Percentiles rank a stretch among this genome's conserved stretches.
These are phyloP conservation scores for Backusella psychrophila DNA, from an alignment of 192 early-diverging fungal genomes.

Conservation along the genomic window DNA sequence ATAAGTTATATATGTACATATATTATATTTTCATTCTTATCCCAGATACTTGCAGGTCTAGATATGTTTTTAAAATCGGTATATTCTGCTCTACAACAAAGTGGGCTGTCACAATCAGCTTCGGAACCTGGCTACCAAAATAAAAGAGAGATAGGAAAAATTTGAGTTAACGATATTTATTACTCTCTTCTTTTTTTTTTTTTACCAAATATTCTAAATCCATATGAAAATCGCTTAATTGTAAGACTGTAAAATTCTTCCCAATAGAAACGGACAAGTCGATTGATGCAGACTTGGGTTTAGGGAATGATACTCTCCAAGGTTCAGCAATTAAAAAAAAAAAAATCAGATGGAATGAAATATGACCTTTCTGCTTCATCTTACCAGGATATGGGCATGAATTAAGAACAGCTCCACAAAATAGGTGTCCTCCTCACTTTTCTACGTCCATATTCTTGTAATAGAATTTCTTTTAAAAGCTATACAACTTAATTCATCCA, in stretches of 20 bases:
- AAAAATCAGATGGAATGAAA: not conserved
- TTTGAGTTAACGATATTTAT: not conserved
- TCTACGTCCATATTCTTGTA: conserved; percentile 24
- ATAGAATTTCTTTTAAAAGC: not conserved
- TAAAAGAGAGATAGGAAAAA: not conserved
- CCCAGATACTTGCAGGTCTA: conserved; percentile 32
- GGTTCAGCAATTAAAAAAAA: conserved; percentile 2
- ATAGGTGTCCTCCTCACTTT: conserved; percentile 37
- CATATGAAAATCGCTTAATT: conserved; percentile 50
- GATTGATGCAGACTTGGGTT: conserved; percentile 33
- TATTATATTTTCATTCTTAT: conserved; percentile 12
- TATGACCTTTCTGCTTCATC: not conserved
- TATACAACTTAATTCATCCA: not conserved
- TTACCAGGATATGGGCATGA: conserved; percentile 41
- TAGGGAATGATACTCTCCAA: conserved; percentile 40
- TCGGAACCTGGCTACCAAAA: conserved; percentile 35
- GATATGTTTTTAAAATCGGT: conserved; percentile 33
- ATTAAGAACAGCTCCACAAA: conserved; percentile 39
- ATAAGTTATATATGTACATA: not conserved
- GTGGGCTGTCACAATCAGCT: conserved; percentile 41
- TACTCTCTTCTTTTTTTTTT: not conserved
- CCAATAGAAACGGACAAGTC: conserved; percentile 28
- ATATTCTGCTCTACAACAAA: conserved; percentile 48
- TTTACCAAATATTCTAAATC: conserved; percentile 39
- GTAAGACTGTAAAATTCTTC: conserved; percentile 39